phyloP scores from a whole-genome alignment of 371 early-diverging fungal genomes.

The Circinella umbellata region DNA sequence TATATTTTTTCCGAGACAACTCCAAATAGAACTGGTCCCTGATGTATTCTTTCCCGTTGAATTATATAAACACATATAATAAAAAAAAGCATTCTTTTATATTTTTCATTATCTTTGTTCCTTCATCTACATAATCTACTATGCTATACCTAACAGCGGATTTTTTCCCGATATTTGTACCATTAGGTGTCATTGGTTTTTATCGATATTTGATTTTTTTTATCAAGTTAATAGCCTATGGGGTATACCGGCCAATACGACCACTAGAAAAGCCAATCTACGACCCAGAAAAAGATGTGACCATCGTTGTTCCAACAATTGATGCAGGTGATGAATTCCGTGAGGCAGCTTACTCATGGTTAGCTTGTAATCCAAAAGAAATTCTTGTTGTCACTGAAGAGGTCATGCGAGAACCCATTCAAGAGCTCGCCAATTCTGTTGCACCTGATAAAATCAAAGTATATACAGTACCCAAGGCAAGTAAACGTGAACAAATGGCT shows the following conservation, averaged over 20 bases:
- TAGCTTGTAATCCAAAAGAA: slow-evolving; percentile 68
- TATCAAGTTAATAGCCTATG: slow-evolving; percentile 63
- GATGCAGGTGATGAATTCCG: slow-evolving; percentile 80
- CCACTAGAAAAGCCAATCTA: slow-evolving; percentile 60
- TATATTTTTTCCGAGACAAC: background rate
- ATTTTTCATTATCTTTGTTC: too few relatives aligned
- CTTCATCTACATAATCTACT: background rate
- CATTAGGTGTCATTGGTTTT: slow-evolving; percentile 75
- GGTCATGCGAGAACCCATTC: slow-evolving; percentile 54
- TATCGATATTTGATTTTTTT: slow-evolving; percentile 76
- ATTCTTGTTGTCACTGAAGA: slow-evolving; percentile 66
- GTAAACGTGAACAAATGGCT: slow-evolving; percentile 78
- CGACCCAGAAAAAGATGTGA: slow-evolving; percentile 63
- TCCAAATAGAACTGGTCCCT: background rate
- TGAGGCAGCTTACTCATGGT: slow-evolving; percentile 70
- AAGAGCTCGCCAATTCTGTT: slow-evolving; percentile 50
- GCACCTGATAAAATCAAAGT: slow-evolving; percentile 52
- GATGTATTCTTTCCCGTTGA: background rate
- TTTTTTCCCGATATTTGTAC: slow-evolving; percentile 73
- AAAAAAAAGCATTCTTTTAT: too few relatives aligned
- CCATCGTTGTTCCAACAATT: slow-evolving; percentile 78
- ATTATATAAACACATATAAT: background rate
- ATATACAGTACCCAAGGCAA: slow-evolving; percentile 60
- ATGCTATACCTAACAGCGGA: slow-evolving; percentile 81
- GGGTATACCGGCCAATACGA: slow-evolving; percentile 57